These are phyloP conservation scores for Lipomyces starkeyi DNA, from an alignment of 805 yeast species.

Conservation along the genomic window DNA sequence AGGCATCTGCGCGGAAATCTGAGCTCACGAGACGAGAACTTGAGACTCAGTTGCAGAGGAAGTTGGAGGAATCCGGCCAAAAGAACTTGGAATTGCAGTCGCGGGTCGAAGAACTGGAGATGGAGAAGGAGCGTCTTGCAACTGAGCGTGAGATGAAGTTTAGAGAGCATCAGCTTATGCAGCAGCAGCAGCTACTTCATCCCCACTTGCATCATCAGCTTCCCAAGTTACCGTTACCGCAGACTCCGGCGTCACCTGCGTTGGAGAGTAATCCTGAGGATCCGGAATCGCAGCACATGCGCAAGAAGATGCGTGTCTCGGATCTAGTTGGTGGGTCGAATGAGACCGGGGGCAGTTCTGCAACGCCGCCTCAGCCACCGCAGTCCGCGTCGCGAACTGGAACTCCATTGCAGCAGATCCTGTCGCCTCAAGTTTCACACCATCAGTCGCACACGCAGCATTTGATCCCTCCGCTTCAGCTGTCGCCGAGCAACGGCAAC, in stretches of 20 bases:
- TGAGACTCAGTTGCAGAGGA: conserved; percentile 55
- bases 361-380: conserved; percentile 10
- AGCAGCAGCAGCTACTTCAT: conserved; percentile 20
- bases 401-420: conserved; percentile 20
- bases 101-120: conserved; percentile 32
- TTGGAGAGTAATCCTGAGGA: conserved; percentile 18
- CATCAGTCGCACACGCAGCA: conserved; percentile 5
- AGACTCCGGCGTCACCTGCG: conserved; percentile 34
- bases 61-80: conserved; percentile 35
- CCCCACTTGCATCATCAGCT: conserved; percentile 17
- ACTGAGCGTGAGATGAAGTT: not conserved
- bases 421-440: conserved; percentile 20
- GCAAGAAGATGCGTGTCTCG: conserved; percentile 34
- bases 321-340: conserved; percentile 25
- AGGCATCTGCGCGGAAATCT: conserved; percentile 45
- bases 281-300: conserved; percentile 21
- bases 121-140: conserved; percentile 17
- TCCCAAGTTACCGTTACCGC: conserved; percentile 25
- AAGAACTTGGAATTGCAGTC: conserved; percentile 32
- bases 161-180: conserved; percentile 16
- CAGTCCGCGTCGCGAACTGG: conserved; percentile 15
- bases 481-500: conserved; percentile 21
- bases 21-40: conserved; percentile 45
- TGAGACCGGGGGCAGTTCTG: conserved; percentile 8
- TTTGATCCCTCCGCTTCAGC: conserved; percentile 32